These are phyloP conservation scores for Paraconiothyrium brasiliense DNA, from an alignment of 2,329 filamentous ascomycete species.

Conservation along the genomic window DNA sequence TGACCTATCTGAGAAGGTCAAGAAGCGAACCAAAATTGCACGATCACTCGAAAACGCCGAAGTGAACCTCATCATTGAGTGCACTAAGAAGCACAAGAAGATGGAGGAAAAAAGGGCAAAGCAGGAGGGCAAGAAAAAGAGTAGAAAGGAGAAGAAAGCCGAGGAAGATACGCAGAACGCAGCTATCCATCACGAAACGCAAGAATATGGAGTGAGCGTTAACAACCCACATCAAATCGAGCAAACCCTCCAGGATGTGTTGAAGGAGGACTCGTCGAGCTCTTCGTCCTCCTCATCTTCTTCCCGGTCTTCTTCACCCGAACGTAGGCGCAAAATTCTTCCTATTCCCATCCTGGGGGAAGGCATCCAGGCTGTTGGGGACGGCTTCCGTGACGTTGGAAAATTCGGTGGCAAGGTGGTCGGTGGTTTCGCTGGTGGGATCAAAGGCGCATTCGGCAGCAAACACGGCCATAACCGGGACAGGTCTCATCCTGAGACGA, in stretches of 20 bases:
- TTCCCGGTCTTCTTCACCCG: conserved; percentile 46
- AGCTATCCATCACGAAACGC: conserved; percentile 61
- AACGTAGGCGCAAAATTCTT: conserved; percentile 39
- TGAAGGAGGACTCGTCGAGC: conserved; percentile 44
- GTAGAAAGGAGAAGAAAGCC: conserved; percentile 64
- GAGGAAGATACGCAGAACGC: conserved; percentile 71
- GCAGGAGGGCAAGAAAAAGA: conserved; percentile 65
- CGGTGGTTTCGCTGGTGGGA: conserved; percentile 52
- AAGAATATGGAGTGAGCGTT: conserved; percentile 62
- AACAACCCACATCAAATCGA: conserved; percentile 66
- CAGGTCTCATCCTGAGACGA: conserved; percentile 31
- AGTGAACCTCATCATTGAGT: conserved; percentile 81
- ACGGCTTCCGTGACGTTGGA: conserved; percentile 61
- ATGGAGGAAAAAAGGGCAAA: conserved; percentile 71
- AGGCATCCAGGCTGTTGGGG: conserved; percentile 51
- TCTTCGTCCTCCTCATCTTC: conserved; percentile 38
- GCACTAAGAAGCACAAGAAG: conserved; percentile 82
- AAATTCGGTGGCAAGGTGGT: conserved; percentile 51
- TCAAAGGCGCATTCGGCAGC: conserved; percentile 45
- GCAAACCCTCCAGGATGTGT: conserved; percentile 58
- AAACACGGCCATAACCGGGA: conserved; percentile 24
- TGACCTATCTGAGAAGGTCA: conserved; percentile 83
- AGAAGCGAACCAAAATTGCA: conserved; percentile 76
- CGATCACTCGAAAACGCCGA: conserved; percentile 79
- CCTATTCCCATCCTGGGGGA: conserved; percentile 61